phyloP scores from a whole-genome alignment of 768 basidiomycete species.

The Clathrus columnatus region DNA sequence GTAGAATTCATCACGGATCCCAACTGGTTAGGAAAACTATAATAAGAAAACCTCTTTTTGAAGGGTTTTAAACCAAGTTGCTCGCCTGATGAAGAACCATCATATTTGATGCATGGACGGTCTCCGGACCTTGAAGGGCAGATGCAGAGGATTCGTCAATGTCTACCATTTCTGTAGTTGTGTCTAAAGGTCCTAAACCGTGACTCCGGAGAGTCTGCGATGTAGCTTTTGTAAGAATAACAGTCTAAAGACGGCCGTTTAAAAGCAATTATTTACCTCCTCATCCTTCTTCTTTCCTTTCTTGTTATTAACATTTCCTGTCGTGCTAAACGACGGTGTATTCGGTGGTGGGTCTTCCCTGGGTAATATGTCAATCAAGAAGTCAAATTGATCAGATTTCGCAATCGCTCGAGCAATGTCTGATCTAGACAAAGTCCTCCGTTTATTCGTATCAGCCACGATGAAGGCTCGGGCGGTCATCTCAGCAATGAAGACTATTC shows the following conservation, averaged over 20 bases:
- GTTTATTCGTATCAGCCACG: conserved; percentile 90
- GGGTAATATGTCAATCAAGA: conserved; percentile 92
- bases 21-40: neutral
- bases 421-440: conserved; percentile 86
- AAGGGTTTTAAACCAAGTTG: neutral
- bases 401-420: conserved; percentile 90
- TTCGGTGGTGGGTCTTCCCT: conserved; percentile 53
- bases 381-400: conserved; percentile 95
- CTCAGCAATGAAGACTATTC: conserved; percentile 89
- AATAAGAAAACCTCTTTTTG: neutral
- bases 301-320: conserved; percentile 4
- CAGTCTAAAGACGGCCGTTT: neutral
- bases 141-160: neutral
- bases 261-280: conserved; percentile 2
- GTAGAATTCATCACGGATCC: conserved; percentile 3
- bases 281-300: conserved; percentile 8
- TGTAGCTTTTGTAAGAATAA: neutral
- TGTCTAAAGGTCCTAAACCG: neutral
- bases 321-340: conserved; percentile 4
- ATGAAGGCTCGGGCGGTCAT: conserved; percentile 94
- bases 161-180: conserved; percentile 1
- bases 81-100: conserved; percentile 10
- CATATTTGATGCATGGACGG: neutral
- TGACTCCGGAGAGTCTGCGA: neutral
- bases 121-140: neutral